Base-by-base conservation (phyloP, 2,329 filamentous ascomycete species). In the Lasiodiplodia citricola region DNA sequence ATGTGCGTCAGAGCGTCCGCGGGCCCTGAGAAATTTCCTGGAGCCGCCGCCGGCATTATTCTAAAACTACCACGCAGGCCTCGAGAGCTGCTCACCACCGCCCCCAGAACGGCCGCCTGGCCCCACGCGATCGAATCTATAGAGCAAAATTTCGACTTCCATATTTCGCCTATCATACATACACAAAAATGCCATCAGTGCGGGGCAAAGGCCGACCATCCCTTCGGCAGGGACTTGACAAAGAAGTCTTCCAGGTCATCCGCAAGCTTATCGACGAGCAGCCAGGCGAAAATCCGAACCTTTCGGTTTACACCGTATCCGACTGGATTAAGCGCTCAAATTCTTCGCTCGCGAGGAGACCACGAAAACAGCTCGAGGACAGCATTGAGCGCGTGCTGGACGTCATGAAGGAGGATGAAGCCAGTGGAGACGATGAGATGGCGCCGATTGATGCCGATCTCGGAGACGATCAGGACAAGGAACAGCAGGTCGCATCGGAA, bases 291-390 rank as follows among this genome's bases (percentile, higher is more conserved):
- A 70, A 74, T 21, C 80, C 84, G 8, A 84, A 83, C 66, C 81
- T 92, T 7, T 89, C 87, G 1, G 83, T 91, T 3, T 80, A 85
- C 2, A 80, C 83, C 2, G 87, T 96, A 1, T 97, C 96, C 77
- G 90, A 94, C 50, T 88, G 87, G 69, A 93, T 98, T 70, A 92
- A 94, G 73, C 83, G 85, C 63, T 97, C 94, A 16, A 97, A 97
- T 78, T 97, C 94, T 0, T 94, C 91, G 66, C 81, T 98, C 25
- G 93, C 92, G 71, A 86, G 96, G 25, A 89, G 92, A 72, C 93
- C 93, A 50, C 97, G 96, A 79, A 90, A 90, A 70, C 84, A 91
- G 0, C 82, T 98, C 1, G 92, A 97, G 78, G 92, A 96, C 71
- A 91, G 92, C 44, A 93, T 98, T 71, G 93, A 97, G 70, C 86